These are phyloP conservation scores for Hypomontagnella monticulosa DNA, from an alignment of 495 filamentous ascomycete genomes.

Conservation along the genomic window DNA sequence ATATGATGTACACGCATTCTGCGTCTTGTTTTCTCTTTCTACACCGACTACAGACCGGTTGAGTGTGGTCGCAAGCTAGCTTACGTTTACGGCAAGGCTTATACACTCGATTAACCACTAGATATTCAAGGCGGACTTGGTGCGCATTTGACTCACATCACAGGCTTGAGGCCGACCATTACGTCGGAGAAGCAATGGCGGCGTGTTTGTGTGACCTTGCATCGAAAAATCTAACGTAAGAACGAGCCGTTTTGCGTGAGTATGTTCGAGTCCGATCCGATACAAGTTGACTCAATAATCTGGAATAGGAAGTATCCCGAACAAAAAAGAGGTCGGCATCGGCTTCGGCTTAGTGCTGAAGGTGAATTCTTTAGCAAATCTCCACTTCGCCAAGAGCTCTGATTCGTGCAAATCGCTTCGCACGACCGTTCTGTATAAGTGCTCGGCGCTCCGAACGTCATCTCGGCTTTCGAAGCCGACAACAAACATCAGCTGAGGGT, in stretches of 20 bases:
- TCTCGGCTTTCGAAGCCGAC: constrained; percentile 8
- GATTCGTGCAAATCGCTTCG: constrained; percentile 13
- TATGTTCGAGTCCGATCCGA: neutral
- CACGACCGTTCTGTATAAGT: neutral
- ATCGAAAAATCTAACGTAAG: neutral
- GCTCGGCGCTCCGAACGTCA: constrained; percentile 3
- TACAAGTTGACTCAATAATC: neutral
- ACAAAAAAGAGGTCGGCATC: constrained; percentile 27
- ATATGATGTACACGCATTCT: constrained; percentile 41
- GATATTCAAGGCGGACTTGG: neutral
- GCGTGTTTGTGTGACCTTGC: neutral
- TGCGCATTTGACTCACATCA: constrained; percentile 29
- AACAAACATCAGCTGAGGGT: neutral
- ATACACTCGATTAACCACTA: constrained; percentile 6
- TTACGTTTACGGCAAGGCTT: constrained; percentile 50
- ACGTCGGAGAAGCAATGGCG: constrained; percentile 35
- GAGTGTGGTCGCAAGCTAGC: constrained; percentile 46
- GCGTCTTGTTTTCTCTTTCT: constrained; percentile 35
- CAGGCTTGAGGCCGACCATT: constrained; percentile 45
- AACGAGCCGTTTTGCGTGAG: neutral
- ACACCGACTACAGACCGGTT: constrained; percentile 45
- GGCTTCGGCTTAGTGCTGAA: constrained; percentile 35
- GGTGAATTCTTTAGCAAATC: neutral
- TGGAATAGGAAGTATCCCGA: neutral
- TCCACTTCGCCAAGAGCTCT: neutral